Evolutionary conservation across 768 basidiomycete species (phyloP).

Genomic region (Coprinopsis cinerea): DNA sequence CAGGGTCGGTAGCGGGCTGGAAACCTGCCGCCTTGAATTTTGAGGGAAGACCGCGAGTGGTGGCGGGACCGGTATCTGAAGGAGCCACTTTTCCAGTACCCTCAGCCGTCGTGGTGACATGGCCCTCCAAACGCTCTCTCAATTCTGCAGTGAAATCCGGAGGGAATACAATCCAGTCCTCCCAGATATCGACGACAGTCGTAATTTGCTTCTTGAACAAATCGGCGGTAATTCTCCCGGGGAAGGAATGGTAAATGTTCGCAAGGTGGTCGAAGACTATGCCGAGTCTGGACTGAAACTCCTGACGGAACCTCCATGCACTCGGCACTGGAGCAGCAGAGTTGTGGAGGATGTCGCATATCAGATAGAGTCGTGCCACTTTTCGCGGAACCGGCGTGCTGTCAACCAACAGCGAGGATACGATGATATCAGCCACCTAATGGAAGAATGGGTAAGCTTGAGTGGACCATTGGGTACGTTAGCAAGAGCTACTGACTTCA

Average conservation of each 20-base stretch:
- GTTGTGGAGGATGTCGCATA: conserved; percentile 97
- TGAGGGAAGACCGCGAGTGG: conserved; percentile 35
- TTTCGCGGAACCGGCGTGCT: conserved; percentile 97
- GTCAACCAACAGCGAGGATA: conserved; percentile 82
- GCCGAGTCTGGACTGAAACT: conserved; percentile 88
- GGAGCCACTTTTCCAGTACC: conserved; percentile 14
- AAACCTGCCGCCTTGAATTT: conserved; percentile 78
- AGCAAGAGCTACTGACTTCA: conserved; percentile 48
- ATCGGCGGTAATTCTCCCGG: conserved; percentile 93
- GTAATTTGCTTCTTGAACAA: conserved; percentile 92
- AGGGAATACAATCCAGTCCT: conserved; percentile 96
- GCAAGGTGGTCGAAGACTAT: conserved; percentile 94
- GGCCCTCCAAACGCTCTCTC: conserved; percentile 68
- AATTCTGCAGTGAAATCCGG: conserved; percentile 78
- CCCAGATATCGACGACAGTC: conserved; percentile 91
- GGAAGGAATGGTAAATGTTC: conserved; percentile 92
- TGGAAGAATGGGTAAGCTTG: neutral
- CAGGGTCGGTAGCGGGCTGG: conserved; percentile 54
- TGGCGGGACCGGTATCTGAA: conserved; percentile 1
- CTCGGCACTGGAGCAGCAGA: conserved; percentile 90
- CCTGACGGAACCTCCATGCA: conserved; percentile 96
- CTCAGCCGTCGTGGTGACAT: conserved; percentile 26
- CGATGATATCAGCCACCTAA: conserved; percentile 87
- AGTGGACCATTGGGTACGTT: neutral
- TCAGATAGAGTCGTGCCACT: conserved; percentile 88